Evolutionary conservation across 228 moss, liverwort and hornwort species (phyloP).

Genomic region (Sphagnum fallax): DNA sequence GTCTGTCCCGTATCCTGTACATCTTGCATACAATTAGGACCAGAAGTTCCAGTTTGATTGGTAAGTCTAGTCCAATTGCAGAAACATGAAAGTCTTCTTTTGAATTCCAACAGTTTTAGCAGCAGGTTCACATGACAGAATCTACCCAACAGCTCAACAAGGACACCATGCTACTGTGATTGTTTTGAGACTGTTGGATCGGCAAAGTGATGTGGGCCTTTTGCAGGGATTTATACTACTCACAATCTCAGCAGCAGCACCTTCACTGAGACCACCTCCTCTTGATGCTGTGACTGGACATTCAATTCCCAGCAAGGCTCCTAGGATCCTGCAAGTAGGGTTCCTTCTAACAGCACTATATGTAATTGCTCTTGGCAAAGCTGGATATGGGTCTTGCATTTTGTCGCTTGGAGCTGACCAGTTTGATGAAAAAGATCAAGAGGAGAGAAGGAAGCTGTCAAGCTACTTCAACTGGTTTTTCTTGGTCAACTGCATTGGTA

Average conservation of each 20-base stretch:
- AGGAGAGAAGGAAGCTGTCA: slow-evolving; percentile 10
- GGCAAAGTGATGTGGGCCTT: too few species aligned
- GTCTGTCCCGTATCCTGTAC: too few species aligned
- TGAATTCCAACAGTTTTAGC: too few species aligned
- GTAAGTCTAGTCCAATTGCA: too few species aligned
- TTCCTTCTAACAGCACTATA: slow-evolving; percentile 13
- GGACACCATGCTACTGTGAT: too few species aligned
- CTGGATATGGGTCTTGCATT: slow-evolving; percentile 36
- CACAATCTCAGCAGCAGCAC: slow-evolving; percentile 13
- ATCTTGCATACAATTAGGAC: too few species aligned
- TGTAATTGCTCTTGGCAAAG: slow-evolving; percentile 26
- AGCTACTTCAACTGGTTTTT: slow-evolving; percentile 44
- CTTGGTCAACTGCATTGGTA: slow-evolving; percentile 21
- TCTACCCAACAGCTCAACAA: too few species aligned
- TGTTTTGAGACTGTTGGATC: too few species aligned
- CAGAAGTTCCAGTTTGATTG: too few species aligned
- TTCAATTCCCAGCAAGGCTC: slow-evolving; percentile 1
- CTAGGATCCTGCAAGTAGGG: slow-evolving; percentile 3
- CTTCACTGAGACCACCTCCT: slow-evolving; percentile 9
- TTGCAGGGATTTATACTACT: slow-evolving; percentile 14
- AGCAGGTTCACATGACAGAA: too few species aligned
- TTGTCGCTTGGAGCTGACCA: slow-evolving; percentile 44
- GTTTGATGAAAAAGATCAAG: slow-evolving; percentile 22
- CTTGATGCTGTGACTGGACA: background rate
- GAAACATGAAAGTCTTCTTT: too few species aligned